phyloP scores from a whole-genome alignment of 2,329 filamentous ascomycete species.

The Pseudogymnoascus sp. region DNA sequence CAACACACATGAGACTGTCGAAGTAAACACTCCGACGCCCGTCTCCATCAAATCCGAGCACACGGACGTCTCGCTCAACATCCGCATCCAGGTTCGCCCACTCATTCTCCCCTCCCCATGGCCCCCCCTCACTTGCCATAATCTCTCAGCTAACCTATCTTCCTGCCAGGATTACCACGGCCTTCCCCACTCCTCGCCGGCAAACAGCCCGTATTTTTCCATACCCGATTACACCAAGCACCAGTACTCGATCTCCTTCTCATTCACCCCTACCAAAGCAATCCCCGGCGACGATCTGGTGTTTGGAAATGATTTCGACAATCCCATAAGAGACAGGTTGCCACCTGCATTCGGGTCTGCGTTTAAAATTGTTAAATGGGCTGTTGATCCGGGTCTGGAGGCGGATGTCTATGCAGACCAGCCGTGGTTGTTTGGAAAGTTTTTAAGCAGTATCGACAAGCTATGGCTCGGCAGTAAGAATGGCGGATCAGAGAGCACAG shows the following conservation, averaged over 20 bases:
- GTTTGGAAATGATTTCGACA: constrained; percentile 94
- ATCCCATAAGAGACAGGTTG: constrained; percentile 76
- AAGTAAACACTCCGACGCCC: constrained; percentile 63
- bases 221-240: constrained; percentile 57
- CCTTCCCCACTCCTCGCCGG: constrained; percentile 63
- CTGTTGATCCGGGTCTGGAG: constrained; percentile 83
- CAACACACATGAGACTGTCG: constrained; percentile 63
- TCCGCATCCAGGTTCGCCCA: constrained; percentile 62
- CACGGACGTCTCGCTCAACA: constrained; percentile 61
- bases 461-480: constrained; percentile 53
- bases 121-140: background rate
- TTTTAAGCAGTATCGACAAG: constrained; percentile 72
- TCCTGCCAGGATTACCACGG: constrained; percentile 46
- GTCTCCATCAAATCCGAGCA: constrained; percentile 56
- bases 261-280: constrained; percentile 60
- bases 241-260: constrained; percentile 77
- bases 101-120: constrained; percentile 25
- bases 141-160: constrained; percentile 8
- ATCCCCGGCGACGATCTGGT: constrained; percentile 53
- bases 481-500: constrained; percentile 13
- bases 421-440: constrained; percentile 79
- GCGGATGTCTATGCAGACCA: constrained; percentile 82
- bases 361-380: constrained; percentile 80
- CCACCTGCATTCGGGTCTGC: constrained; percentile 82
- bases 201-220: constrained; percentile 71